Evolutionary conservation across 2,329 filamentous ascomycete species (phyloP).

Genomic region (Nothopassalora personata): DNA sequence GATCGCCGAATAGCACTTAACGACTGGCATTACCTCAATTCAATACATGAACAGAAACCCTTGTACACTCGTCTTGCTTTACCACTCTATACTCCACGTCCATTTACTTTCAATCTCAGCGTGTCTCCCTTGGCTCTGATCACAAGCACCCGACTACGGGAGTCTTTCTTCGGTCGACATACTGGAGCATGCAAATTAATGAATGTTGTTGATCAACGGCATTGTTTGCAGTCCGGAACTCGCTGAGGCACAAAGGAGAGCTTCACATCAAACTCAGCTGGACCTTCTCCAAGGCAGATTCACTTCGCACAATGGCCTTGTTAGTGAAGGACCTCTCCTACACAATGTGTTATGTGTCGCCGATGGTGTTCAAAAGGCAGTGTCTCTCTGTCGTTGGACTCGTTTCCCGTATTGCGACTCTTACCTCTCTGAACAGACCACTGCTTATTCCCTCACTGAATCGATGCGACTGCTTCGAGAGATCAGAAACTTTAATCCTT

Average conservation of each 20-base stretch:
- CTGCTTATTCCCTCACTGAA: background rate
- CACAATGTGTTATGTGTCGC: conserved; percentile 1
- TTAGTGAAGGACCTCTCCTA: background rate
- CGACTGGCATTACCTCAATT: no score
- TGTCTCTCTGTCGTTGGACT: background rate
- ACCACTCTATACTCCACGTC: no score
- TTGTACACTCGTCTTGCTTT: no score
- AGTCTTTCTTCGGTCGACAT: no score
- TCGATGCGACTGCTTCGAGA: background rate
- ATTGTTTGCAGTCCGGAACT: background rate
- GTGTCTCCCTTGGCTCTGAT: no score
- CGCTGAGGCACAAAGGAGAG: background rate
- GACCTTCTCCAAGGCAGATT: background rate
- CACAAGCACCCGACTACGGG: no score
- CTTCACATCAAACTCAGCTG: background rate
- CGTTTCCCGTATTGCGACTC: background rate
- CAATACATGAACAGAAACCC: no score
- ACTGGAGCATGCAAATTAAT: no score
- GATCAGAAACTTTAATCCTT: background rate
- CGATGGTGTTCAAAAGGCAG: background rate
- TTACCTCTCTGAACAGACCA: background rate
- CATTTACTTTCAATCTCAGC: no score
- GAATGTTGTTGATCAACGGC: background rate
- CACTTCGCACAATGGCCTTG: conserved; percentile 1
- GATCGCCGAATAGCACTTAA: no score